phyloP scores from a whole-genome alignment of 306 rosid genomes.

The Vigna mungo region DNA sequence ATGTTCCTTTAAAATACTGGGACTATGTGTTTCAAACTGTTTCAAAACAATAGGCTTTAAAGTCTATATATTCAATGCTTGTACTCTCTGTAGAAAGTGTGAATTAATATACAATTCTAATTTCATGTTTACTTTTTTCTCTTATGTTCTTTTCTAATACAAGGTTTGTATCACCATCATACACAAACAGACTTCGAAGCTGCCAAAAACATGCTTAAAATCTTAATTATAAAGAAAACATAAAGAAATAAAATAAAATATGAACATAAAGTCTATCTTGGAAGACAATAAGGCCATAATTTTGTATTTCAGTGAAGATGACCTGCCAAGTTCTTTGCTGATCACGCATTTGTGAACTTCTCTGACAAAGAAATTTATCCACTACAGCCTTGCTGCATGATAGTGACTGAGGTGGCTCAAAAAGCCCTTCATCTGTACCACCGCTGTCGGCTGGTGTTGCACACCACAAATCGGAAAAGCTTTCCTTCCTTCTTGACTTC shows the following conservation, averaged over 20 bases:
- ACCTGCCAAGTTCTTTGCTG: constrained; percentile 94
- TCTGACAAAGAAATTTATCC: constrained; percentile 65
- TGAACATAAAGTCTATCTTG: constrained; percentile 24
- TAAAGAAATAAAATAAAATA: constrained; percentile 2
- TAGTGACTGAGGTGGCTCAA: constrained; percentile 76
- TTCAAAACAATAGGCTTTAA: too few species aligned
- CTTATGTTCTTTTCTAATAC: not conserved
- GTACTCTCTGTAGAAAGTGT: too few species aligned
- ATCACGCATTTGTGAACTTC: constrained; percentile 69
- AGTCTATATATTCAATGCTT: too few species aligned
- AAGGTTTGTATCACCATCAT: constrained; percentile 22
- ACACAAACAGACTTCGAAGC: constrained; percentile 14
- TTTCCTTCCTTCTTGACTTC: constrained; percentile 61
- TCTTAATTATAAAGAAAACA: constrained; percentile 44
- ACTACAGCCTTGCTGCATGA: constrained; percentile 62
- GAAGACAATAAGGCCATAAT: constrained; percentile 30
- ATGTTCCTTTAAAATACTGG: too few species aligned
- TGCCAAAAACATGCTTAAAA: constrained; percentile 1
- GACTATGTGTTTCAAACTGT: too few species aligned
- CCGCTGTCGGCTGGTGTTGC: constrained; percentile 70
- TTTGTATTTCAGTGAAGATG: constrained; percentile 33
- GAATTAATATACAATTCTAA: too few species aligned
- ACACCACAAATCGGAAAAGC: constrained; percentile 58
- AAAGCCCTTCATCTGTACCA: constrained; percentile 82
- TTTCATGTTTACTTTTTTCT: too few species aligned